phyloP scores from a whole-genome alignment of 2,329 filamentous ascomycete species.

The Diaporthe vaccinii region DNA sequence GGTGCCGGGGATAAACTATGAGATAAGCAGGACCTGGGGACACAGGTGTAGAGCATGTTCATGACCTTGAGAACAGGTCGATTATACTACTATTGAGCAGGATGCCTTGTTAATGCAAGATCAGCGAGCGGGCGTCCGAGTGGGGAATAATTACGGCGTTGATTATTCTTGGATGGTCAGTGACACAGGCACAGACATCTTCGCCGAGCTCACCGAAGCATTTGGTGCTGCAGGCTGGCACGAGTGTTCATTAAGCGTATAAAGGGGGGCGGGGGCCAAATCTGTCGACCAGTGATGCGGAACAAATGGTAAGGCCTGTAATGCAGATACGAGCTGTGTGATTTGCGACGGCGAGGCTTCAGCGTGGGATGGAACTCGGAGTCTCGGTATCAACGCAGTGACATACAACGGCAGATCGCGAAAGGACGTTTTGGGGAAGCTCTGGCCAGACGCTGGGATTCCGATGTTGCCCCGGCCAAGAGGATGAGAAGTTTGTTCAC shows the following conservation, averaged over 20 bases:
- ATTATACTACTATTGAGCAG: not conserved
- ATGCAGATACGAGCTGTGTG: not conserved
- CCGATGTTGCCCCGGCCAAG: not conserved
- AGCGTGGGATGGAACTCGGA: not conserved
- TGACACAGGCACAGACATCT: not conserved
- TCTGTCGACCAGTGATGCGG: not conserved
- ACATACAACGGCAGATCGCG: not conserved
- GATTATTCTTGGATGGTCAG: not conserved
- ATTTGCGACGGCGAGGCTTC: not conserved
- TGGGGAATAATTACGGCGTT: not conserved
- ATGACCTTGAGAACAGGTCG: not conserved
- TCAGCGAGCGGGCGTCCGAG: too few species aligned
- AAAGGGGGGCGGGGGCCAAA: not conserved
- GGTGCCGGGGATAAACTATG: not conserved
- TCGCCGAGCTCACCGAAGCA: not conserved
- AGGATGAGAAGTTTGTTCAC: not conserved
- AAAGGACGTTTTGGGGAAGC: not conserved
- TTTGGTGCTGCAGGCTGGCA: not conserved
- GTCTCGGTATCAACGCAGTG: not conserved
- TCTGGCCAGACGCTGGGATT: not conserved
- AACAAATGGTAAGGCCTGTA: not conserved
- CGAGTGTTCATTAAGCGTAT: not conserved
- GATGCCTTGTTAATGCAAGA: not conserved
- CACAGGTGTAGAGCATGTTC: not conserved
- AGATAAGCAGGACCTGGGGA: not conserved